Conservation (phyloP, 768 basidiomycete species). For the Suillus subalutaceus region DNA sequence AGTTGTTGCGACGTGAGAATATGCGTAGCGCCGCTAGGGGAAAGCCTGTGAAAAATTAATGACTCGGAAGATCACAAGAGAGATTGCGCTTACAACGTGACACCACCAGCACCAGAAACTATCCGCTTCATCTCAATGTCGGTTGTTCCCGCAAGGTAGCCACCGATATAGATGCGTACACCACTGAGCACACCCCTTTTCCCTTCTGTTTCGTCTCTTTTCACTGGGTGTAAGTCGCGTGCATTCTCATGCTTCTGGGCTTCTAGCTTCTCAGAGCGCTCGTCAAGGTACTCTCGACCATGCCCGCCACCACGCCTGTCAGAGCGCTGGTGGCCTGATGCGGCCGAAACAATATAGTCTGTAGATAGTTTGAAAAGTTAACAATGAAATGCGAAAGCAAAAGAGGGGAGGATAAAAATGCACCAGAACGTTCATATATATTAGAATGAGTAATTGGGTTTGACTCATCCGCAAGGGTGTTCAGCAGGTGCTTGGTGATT, state of each 20-base stretch:
- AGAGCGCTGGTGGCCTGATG: conserved; percentile 70
- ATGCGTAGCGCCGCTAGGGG: conserved; percentile 71
- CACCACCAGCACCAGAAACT: conserved; percentile 68
- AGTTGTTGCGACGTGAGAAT: conserved; percentile 75
- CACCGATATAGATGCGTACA: conserved; percentile 69
- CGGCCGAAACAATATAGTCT: conserved; percentile 65
- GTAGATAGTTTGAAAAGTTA: background rate
- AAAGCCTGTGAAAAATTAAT: conserved; percentile 40
- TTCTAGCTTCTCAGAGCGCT: conserved; percentile 50
- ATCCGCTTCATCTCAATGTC: conserved; percentile 80
- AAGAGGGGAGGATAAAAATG: conserved; percentile 16
- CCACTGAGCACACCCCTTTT: conserved; percentile 37
- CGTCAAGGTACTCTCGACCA: conserved; percentile 41
- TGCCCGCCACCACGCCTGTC: conserved; percentile 42
- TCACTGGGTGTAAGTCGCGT: conserved; percentile 12
- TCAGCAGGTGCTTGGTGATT: conserved; percentile 63
- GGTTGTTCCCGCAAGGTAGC: conserved; percentile 70
- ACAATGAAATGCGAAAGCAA: background rate
- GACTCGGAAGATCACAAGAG: background rate
- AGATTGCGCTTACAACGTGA: conserved; percentile 52
- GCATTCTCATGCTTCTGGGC: conserved; percentile 26
- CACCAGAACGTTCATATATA: conserved; percentile 63
- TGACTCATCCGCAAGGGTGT: conserved; percentile 59
- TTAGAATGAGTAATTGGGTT: conserved; percentile 84
- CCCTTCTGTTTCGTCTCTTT: conserved; percentile 1